phyloP scores from a whole-genome alignment of 2,329 filamentous ascomycete genomes.

The Penicillium hesseltinei region DNA sequence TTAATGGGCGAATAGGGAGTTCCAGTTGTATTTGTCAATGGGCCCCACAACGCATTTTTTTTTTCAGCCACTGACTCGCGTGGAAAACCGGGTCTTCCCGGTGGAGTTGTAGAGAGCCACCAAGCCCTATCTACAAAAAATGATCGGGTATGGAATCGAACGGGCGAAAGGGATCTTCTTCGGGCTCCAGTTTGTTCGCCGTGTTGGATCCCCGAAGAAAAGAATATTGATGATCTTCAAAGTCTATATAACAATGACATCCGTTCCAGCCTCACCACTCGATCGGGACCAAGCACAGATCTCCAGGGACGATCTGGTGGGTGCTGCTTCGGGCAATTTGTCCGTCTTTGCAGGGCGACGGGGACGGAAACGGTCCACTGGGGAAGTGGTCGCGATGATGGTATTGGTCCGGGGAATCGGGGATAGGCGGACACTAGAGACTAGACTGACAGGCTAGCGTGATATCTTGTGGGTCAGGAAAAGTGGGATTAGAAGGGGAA shows the following conservation, averaged over 20 bases:
- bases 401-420: conserved; percentile 5
- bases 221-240: neutral
- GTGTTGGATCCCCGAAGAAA: neutral
- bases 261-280: conserved; percentile 17
- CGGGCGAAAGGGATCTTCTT: neutral
- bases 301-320: conserved; percentile 19
- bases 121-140: neutral
- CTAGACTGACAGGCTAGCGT: neutral
- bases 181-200: neutral
- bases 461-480: neutral
- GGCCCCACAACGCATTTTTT: neutral
- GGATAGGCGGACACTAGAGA: conserved; percentile 3
- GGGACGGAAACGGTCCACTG: conserved; percentile 6
- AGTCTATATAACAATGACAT: conserved; percentile 14
- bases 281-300: conserved; percentile 18
- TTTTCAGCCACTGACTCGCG: conserved; percentile 16
- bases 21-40: too few relatives aligned
- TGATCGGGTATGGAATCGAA: neutral
- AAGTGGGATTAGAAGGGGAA: neutral
- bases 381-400: neutral
- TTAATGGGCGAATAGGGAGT: neutral
- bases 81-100: conserved; percentile 16
- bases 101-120: conserved; percentile 4
- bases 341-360: conserved; percentile 20
- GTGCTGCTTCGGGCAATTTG: conserved; percentile 24